Conservation (phyloP, 139 green algal genomes). For the Chlamydomonas incerta region DNA sequence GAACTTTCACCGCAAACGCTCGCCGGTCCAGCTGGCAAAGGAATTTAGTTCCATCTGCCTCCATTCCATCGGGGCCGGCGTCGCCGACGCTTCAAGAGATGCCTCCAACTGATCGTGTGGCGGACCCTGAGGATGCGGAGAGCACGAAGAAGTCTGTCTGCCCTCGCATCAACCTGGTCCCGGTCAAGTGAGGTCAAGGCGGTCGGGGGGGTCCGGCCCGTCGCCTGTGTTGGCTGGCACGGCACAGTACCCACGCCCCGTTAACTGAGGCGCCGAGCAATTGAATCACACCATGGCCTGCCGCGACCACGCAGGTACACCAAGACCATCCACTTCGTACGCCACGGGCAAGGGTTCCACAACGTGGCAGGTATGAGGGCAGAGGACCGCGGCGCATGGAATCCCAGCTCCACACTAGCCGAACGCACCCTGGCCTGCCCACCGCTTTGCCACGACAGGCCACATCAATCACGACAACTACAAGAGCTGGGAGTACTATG, state of each 20-base stretch:
- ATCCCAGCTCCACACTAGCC: too few species aligned
- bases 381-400: too few species aligned
- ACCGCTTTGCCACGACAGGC: background rate
- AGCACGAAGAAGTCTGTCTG: background rate
- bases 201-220: too few species aligned
- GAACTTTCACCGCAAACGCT: background rate
- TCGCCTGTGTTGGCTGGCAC: too few species aligned
- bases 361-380: slow-evolving; percentile 61
- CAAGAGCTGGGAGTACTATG: slow-evolving; percentile 46
- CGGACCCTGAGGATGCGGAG: slow-evolving; percentile 20
- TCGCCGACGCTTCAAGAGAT: too few species aligned
- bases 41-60: background rate
- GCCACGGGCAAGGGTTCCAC: slow-evolving; percentile 67
- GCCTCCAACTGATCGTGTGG: background rate
- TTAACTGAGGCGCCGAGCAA: too few species aligned
- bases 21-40: too few species aligned
- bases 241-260: too few species aligned
- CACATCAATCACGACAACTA: slow-evolving; percentile 48
- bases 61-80: too few species aligned
- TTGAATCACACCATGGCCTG: too few species aligned
- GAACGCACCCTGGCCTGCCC: background rate
- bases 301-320: too few species aligned
- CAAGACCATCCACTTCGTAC: slow-evolving; percentile 65
- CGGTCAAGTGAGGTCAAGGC: background rate
- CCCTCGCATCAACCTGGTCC: background rate